Base-by-base conservation (phyloP, 176 grass and related monocot species). In the Triticum turgidum region DNA sequence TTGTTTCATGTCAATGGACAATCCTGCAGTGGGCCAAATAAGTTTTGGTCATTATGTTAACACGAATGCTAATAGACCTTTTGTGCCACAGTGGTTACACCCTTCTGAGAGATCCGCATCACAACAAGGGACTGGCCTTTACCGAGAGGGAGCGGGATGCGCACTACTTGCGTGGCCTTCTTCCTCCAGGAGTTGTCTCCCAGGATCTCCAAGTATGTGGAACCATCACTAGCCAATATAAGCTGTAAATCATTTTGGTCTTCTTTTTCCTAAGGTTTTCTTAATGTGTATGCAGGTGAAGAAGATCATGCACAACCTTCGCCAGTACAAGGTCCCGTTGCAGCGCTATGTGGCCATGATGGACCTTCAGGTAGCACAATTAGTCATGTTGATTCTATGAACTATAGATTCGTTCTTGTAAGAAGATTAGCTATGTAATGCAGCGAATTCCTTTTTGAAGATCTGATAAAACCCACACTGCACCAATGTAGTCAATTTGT, bases 341-440 rank as follows among this genome's bases (percentile, higher is more conserved):
- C 97, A 99, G 84, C 89, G 92, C 33, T 99, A 97, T 76, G 91
- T 94, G 79, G 92, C 97, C 37, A 99, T 99, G 97, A 99, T 99
- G 97, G 92, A 99, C 73, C 97, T 99, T 85, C 97, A 99, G 92
- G 97, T 96, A 89, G 56, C 71, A 12, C 12, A 39, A 47, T 42
- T 77, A 59, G 67, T 89, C 14, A 35, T 18, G 11, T 79, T 79
- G 27, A 69, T 66, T 65, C 10, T 66, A 29, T 61, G 29, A 84
- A 80, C 75, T 45, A 24, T 63, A 18, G 20, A 30, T 41, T 79
- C 5, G 6, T 59, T 76, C 20, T 25, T 27, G 2, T 25, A 68
- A 78, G 30, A 76, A 78, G 29, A 85, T 41, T 6, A 6, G 21
- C 14, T 54, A 42, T 38, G 41, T 62, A 68, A 54, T 5, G 42